phyloP scores from a whole-genome alignment of 495 filamentous ascomycete species.

The Hypoxylon fragiforme region DNA sequence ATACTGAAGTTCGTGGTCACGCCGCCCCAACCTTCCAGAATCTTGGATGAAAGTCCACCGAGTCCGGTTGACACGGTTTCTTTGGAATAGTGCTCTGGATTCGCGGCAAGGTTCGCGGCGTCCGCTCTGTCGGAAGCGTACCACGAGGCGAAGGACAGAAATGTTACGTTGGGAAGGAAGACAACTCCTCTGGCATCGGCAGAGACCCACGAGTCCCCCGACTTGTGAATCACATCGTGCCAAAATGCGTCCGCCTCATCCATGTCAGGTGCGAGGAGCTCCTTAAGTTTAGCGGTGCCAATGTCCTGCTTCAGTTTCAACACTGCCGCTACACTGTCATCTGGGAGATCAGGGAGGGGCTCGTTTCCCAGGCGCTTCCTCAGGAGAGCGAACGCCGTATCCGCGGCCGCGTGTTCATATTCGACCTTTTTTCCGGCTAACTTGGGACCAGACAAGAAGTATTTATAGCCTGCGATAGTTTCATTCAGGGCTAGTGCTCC shows the following conservation, averaged over 20 bases:
- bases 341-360: slow-evolving; percentile 4
- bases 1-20: slow-evolving; percentile 39
- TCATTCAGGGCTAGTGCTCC: slow-evolving; percentile 22
- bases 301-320: slow-evolving; percentile 22
- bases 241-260: slow-evolving; percentile 31
- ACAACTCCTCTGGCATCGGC: slow-evolving; percentile 22
- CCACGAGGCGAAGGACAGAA: slow-evolving; percentile 25
- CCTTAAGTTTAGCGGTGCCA: slow-evolving; percentile 7
- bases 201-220: slow-evolving; percentile 24
- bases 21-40: slow-evolving; percentile 39
- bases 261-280: slow-evolving; percentile 28
- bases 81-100: slow-evolving; percentile 39
- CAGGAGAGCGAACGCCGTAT: slow-evolving; percentile 7
- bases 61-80: slow-evolving; percentile 12
- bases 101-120: slow-evolving; percentile 31
- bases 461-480: slow-evolving; percentile 20
- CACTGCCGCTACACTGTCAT: slow-evolving; percentile 16
- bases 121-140: slow-evolving; percentile 30
- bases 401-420: slow-evolving; percentile 22
- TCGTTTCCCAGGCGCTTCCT: slow-evolving; percentile 9
- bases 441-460: slow-evolving; percentile 23
- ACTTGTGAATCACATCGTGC: slow-evolving; percentile 20
- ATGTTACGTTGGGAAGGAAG: slow-evolving; percentile 22
- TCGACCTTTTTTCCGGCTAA: slow-evolving; percentile 6
- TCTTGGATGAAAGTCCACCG: slow-evolving; percentile 22